Percentiles rank a stretch among this genome's conserved stretches.
These are phyloP conservation scores for Paraleonurus japonicus DNA, from an alignment of 257 asterid species.

Conservation along the genomic window DNA sequence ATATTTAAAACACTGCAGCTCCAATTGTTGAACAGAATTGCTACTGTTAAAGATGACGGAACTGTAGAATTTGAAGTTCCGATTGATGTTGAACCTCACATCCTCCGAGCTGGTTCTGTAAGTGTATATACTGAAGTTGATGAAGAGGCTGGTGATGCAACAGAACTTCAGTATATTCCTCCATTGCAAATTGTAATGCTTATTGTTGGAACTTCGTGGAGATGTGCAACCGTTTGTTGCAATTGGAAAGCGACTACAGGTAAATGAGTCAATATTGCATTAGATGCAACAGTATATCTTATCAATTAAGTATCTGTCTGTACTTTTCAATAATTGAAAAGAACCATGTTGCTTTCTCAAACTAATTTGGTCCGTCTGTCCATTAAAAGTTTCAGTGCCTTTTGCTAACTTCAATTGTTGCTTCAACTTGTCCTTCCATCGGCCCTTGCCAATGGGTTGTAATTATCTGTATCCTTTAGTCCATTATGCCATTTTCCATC, in stretches of 20 bases:
- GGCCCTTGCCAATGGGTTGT: constrained; percentile 1
- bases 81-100: constrained; percentile 56
- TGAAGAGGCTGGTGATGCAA: constrained; percentile 60
- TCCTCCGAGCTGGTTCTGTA: constrained; percentile 43
- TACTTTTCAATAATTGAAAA: background rate
- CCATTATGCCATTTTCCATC: background rate
- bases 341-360: background rate
- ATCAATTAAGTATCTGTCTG: constrained; percentile 10
- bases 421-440: background rate
- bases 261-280: constrained; percentile 28
- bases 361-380: background rate
- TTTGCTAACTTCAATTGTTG: background rate
- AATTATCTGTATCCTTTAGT: constrained; percentile 7
- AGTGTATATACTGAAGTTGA: constrained; percentile 43
- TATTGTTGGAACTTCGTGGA: constrained; percentile 95
- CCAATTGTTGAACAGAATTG: constrained; percentile 84
- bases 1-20: constrained; percentile 77
- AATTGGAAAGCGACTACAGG: constrained; percentile 86
- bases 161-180: constrained; percentile 67
- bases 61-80: constrained; percentile 93
- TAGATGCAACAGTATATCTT: constrained; percentile 8
- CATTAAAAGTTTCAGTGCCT: background rate
- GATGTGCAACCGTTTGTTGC: constrained; percentile 98
- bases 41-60: constrained; percentile 88
- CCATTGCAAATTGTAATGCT: constrained; percentile 89